Evolutionary conservation across 2,329 filamentous ascomycete genomes (phyloP), one percentile per base, ranked within the genome.

Genomic region (Phaeophleospora eucalypticola): DNA sequence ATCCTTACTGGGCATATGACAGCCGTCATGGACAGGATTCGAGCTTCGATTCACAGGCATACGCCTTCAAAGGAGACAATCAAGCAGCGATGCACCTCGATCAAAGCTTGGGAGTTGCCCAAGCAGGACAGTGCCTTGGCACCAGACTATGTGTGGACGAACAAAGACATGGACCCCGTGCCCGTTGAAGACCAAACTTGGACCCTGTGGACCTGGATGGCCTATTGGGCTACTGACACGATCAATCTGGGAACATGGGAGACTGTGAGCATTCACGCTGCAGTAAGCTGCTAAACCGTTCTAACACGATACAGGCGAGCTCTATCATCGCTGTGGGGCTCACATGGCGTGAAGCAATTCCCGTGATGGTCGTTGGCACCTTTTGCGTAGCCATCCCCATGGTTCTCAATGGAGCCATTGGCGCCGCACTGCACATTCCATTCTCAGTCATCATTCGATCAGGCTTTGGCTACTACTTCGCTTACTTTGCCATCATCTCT

Each of bases 401-500:
- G 46, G 46, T 56, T 20, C 72, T 73, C 14, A 63, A 77, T 15
- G 72, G 68, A 14, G 76, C 76, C 63, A 72, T 77, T 57, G 74
- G 77, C 46, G 72, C 79, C 34, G 75, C 72, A 29, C 71, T 78
- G 52, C 75, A 80, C 57, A 70, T 72, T 7, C 76, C 77, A 0
- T 80, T 80, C 55, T 75, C 77, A 0, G 76, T 80, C 4, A 70
- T 79, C 18, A 71, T 76, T 0, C 73, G 77, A 24, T 74, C 75
- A 9, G 72, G 71, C 33, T 80, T 76, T 69, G 77, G 77, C 0
- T 80, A 79, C 64, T 80, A 74, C 71, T 76, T 76, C 53, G 58
- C 57, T 41, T 63, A 63, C 46, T 63, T 64, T 41, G 53, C 56
- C 39, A 55, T 64, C 20, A 45, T 62, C 15, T 62, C 60, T 16